Evolutionary conservation across 495 filamentous ascomycete genomes (phyloP).

Genomic region (Thozetella sp.): DNA sequence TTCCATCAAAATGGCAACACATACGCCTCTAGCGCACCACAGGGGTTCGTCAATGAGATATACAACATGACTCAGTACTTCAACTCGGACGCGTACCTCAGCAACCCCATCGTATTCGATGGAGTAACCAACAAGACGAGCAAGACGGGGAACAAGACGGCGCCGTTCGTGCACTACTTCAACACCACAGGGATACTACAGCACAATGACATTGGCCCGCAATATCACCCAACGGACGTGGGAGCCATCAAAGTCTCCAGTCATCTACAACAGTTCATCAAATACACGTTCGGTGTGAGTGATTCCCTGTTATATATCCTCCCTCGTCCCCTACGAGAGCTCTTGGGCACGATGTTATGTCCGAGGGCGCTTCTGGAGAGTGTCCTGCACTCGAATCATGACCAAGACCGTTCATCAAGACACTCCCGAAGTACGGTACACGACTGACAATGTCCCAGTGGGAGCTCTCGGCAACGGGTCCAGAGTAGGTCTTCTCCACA

Average conservation of each 20-base stretch:
- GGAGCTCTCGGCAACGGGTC: conserved; percentile 60
- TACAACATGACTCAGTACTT: conserved; percentile 57
- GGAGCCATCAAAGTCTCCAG: conserved; percentile 70
- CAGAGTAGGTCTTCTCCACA: conserved; percentile 42
- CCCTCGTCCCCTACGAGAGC: too few species aligned
- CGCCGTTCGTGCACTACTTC: conserved; percentile 68
- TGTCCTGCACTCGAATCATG: too few species aligned
- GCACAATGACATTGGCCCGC: conserved; percentile 69
- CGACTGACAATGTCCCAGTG: too few species aligned
- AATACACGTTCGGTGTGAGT: conserved; percentile 51
- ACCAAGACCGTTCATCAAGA: too few species aligned
- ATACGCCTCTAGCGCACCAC: conserved; percentile 48
- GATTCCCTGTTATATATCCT: too few species aligned
- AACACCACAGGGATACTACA: conserved; percentile 68
- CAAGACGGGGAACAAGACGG: conserved; percentile 26
- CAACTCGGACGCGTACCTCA: conserved; percentile 48
- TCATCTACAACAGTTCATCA: conserved; percentile 61
- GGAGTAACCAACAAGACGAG: conserved; percentile 40
- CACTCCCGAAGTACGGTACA: too few species aligned
- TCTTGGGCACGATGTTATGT: too few species aligned
- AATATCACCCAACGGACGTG: conserved; percentile 67
- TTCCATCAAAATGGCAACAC: conserved; percentile 56
- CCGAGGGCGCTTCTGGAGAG: too few species aligned
- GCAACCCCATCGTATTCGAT: conserved; percentile 41
- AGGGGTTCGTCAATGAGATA: conserved; percentile 54